Base-by-base conservation (phyloP, 2,329 filamentous ascomycete genomes). In the Ceratocystis lukuohia region DNA sequence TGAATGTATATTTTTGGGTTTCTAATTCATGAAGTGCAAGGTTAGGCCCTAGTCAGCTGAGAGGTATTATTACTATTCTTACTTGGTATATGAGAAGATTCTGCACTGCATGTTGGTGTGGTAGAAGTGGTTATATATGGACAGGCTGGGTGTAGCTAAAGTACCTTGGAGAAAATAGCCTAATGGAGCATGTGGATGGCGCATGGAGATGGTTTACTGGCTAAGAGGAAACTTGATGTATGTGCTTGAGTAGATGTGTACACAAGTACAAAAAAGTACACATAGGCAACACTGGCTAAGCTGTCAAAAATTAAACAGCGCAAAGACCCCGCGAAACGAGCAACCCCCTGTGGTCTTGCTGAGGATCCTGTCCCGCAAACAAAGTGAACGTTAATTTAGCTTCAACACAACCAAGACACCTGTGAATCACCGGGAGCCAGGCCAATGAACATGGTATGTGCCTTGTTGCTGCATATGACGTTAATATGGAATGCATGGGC, bases 371-470 rank as follows among this genome's bases (percentile, higher is more conserved):
- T 59, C 56, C 56, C 56, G 28, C 37, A 30, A 37, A 30, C 28
- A 30, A 59, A 30, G 33, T n/a, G 56, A 28, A 59, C 30, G 56
- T 37, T 37, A 59, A 20, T 37, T 59, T 59, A 33, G 56, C 56
- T 59, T 30, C 28, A 59, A n/a, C 56, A 53, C n/a, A 59, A 37
- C 56, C 28, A 59, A 59, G 56, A 59, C 53, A 59, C 20, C 25
- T 33, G 56, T 59, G 56, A 59, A 59, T 59, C 56, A 59, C 33
- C 37, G 56, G 56, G 17, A 59, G 56, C 56, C 15, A 33, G n/a
- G 28, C n/a, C 56, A n/a, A n/a, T 33, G 30, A 59, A 20, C 56
- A 37, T 59, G 56, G 56, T 37, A 59, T 59, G 56, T 59, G 56
- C 30, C 56, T 56, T 56, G 25, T 30, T 20, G 10, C 22, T 15